Evolutionary conservation across 2,329 filamentous ascomycete species (phyloP), one percentile per base, ranked within the genome.

Genomic region (Colletotrichum sp.): DNA sequence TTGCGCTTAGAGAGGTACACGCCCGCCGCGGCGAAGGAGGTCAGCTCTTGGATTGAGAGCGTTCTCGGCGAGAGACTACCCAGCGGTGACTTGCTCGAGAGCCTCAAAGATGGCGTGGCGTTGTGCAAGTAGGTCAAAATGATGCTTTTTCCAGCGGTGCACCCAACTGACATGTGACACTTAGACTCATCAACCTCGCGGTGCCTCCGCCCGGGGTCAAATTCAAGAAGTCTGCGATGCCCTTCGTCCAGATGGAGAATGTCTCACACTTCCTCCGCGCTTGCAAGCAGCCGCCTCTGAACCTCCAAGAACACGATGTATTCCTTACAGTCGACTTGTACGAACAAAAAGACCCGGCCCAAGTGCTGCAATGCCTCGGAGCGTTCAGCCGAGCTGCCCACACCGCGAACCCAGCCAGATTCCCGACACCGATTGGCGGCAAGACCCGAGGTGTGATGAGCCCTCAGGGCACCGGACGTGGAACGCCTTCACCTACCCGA

Each of bases 191-290:
- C 81, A 98, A 98, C 82, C 89, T 96, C 72, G 94, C 91, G 36
- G 85, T 94, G 48, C 94, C 95, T 30, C 91, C 93, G 19, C 94
- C 95, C 1, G 94, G 94, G 36, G 91, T 98, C 86, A 95, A 94
- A 84, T 98, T 94, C 90, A 98, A 98, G 86, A 90, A 94, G 82
- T 98, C 96, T 1, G 87, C 92, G 55, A 98, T 98, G 96, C 97
- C 97, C 0, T 99, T 99, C 83, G 96, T 98, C 55, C 97, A 99
- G 85, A 98, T 98, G 96, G 97, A 99, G 85, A 99, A 99, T 84
- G 98, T 99, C 82, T 98, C 96, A 6, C 95, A 98, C 82, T 99
- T 98, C 86, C 92, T 99, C 70, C 93, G 92, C 81, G 96, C 95
- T 76, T 98, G 96, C 87, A 95, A 98, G 85, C 88, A 91, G 67